Percentiles rank a stretch among this genome's conserved stretches.
These are phyloP conservation scores for Daldinia bambusicola DNA, from an alignment of 495 filamentous ascomycete species.

Conservation along the genomic window DNA sequence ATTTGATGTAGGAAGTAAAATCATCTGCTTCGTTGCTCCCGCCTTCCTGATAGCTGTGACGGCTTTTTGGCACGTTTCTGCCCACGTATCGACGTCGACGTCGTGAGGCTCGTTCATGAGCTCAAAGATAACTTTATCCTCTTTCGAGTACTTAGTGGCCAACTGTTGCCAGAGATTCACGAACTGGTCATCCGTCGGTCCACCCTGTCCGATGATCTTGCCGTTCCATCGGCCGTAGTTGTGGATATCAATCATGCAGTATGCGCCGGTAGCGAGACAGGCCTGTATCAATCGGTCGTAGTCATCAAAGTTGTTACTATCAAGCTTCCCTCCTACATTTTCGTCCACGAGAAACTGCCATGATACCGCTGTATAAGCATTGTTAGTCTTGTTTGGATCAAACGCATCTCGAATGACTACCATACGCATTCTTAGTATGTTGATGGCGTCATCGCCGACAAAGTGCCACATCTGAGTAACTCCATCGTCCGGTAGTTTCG, in stretches of 20 bases:
- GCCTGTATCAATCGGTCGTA: conserved; percentile 68
- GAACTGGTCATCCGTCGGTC: conserved; percentile 66
- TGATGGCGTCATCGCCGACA: conserved; percentile 58
- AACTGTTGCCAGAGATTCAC: conserved; percentile 66
- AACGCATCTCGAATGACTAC: background rate
- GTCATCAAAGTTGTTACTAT: conserved; percentile 58
- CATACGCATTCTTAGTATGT: conserved; percentile 64
- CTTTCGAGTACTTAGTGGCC: conserved; percentile 62
- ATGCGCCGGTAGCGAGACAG: conserved; percentile 64
- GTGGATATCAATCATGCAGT: conserved; percentile 67
- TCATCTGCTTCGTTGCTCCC: conserved; percentile 67
- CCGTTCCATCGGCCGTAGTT: conserved; percentile 69
- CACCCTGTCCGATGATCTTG: conserved; percentile 67
- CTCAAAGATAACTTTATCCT: conserved; percentile 65
- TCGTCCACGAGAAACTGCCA: conserved; percentile 65
- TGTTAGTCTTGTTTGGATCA: background rate
- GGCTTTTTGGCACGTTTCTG: conserved; percentile 62
- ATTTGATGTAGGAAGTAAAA: conserved; percentile 57
- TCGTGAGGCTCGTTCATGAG: conserved; percentile 73
- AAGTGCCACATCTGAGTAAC: conserved; percentile 65
- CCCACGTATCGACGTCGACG: conserved; percentile 61
- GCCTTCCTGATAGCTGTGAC: conserved; percentile 68
- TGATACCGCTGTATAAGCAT: conserved; percentile 53
- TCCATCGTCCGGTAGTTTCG: conserved; percentile 54
- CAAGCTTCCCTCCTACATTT: conserved; percentile 54